These are phyloP conservation scores for Corymbia maculata DNA, from an alignment of 345 rosid genomes.

Conservation along the genomic window DNA sequence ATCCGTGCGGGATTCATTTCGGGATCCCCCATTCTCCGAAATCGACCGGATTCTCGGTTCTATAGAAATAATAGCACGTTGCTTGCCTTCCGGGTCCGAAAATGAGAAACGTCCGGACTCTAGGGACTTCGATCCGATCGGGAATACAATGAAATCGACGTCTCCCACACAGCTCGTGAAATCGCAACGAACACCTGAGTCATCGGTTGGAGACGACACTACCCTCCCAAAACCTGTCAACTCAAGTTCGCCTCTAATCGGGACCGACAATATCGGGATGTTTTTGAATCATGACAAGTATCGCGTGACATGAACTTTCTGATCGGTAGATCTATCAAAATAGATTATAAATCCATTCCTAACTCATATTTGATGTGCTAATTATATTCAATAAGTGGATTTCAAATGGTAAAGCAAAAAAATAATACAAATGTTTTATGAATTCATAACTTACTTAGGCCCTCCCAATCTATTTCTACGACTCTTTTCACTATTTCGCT, in stretches of 20 bases:
- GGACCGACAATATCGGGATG: background rate
- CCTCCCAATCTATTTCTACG: no score
- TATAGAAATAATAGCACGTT: background rate
- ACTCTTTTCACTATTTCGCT: no score
- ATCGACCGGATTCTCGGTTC: background rate
- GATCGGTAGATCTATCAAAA: no score
- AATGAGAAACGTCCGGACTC: background rate
- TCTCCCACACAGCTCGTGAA: background rate
- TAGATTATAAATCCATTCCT: no score
- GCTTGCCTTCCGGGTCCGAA: background rate
- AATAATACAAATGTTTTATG: no score
- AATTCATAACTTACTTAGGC: no score
- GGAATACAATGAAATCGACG: background rate
- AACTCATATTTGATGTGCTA: no score
- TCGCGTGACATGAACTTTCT: fast-evolving
- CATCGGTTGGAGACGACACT: background rate
- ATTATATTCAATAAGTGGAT: no score
- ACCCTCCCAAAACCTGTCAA: background rate
- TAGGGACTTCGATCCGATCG: background rate
- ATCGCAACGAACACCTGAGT: background rate
- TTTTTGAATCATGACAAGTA: fast-evolving
- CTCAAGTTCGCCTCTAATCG: fast-evolving
- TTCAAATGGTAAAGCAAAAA: no score
- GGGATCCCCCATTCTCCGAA: background rate
- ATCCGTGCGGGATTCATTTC: background rate